Conservation (phyloP, 345 rosid species). For the Brassica napus region DNA sequence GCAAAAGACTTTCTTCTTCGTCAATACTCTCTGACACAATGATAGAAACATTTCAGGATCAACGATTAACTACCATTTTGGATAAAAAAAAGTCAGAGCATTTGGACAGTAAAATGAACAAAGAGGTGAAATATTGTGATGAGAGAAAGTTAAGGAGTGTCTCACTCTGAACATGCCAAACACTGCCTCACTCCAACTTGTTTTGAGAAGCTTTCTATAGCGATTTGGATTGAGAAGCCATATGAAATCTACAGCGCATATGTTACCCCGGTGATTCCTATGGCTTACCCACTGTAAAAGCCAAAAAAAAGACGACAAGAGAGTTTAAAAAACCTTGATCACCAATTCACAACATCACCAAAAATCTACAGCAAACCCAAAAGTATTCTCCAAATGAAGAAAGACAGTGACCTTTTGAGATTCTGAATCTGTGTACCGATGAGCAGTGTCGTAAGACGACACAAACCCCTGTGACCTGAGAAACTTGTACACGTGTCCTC, state of each 20-base stretch:
- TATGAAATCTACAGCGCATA: constrained; percentile 96
- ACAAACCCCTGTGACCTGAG: constrained; percentile 92
- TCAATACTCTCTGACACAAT: background rate
- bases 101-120: background rate
- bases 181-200: constrained; percentile 93
- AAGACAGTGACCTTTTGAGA: constrained; percentile 76
- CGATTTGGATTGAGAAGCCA: constrained; percentile 95
- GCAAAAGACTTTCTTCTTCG: background rate
- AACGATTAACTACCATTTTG: background rate
- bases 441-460: constrained; percentile 95
- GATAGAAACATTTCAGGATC: background rate
- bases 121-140: background rate
- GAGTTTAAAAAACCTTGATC: constrained; percentile 3
- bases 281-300: constrained; percentile 91
- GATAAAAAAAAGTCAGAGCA: background rate
- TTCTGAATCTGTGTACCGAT: constrained; percentile 90
- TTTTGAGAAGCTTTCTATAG: constrained; percentile 63
- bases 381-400: constrained; percentile 33
- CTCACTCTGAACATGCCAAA: constrained; percentile 95
- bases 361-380: constrained; percentile 40
- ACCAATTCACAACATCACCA: constrained; percentile 11
- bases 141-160: background rate
- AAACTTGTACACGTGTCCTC: constrained; percentile 93
- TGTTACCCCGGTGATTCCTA: constrained; percentile 88
- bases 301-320: constrained; percentile 10